phyloP scores from a whole-genome alignment of 1,284 basidiomycete genomes.

The Albatrellus sp. region DNA sequence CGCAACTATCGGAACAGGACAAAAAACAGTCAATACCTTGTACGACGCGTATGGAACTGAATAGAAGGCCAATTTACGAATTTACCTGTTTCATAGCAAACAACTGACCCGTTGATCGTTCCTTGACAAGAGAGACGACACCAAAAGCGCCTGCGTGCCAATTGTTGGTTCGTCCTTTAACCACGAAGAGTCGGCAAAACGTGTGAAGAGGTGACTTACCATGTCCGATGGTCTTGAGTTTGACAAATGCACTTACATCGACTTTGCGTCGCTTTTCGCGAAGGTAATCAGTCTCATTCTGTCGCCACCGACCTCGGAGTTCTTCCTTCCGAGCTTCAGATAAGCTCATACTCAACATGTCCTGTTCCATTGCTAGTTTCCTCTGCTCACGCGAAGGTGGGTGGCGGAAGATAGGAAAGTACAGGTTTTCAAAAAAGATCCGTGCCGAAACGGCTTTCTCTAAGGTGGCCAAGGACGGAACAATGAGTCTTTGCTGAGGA shows the following conservation, averaged over 20 bases:
- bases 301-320: conserved; percentile 66
- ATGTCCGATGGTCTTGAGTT: conserved; percentile 92
- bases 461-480: conserved; percentile 79
- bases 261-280: conserved; percentile 76
- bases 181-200: too few species aligned
- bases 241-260: conserved; percentile 75
- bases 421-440: conserved; percentile 95
- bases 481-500: conserved; percentile 43
- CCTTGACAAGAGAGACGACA: conserved; percentile 86
- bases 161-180: background rate
- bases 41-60: too few species aligned
- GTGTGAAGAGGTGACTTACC: conserved; percentile 34
- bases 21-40: too few species aligned
- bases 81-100: conserved; percentile 94
- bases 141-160: conserved; percentile 73
- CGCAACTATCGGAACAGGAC: conserved; percentile 46
- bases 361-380: conserved; percentile 74
- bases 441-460: conserved; percentile 88
- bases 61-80: too few species aligned
- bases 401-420: conserved; percentile 82
- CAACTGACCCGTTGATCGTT: conserved; percentile 66
- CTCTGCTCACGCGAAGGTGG: conserved; percentile 78
- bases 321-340: conserved; percentile 59
- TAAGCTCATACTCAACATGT: conserved; percentile 69
- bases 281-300: conserved; percentile 84